Percentiles rank a stretch among this genome's conserved stretches.
phyloP scores from a whole-genome alignment of 345 rosid genomes.

The Camelina neglecta region DNA sequence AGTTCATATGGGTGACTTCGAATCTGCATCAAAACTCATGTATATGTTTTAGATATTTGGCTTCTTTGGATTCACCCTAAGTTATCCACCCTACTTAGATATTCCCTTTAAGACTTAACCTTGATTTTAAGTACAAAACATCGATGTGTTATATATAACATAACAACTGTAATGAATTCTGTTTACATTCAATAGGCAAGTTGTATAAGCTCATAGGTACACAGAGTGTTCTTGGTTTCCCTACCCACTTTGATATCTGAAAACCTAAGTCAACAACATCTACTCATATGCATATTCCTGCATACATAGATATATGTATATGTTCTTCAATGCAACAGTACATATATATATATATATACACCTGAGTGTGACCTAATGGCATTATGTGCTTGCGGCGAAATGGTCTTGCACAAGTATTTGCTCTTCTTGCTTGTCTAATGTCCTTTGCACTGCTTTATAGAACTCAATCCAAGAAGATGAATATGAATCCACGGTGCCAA shows the following conservation, averaged over 20 bases:
- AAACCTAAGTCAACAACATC: conserved; percentile 31
- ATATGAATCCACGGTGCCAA: conserved; percentile 56
- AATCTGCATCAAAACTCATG: not conserved
- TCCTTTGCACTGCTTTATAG: conserved; percentile 64
- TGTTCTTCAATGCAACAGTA: conserved; percentile 34
- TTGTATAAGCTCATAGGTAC: conserved; percentile 37
- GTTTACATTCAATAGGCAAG: conserved; percentile 30
- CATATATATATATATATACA: conserved; percentile 31
- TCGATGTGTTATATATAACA: not conserved
- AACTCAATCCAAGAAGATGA: conserved; percentile 79
- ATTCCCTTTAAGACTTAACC: not conserved
- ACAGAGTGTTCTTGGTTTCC: conserved; percentile 25
- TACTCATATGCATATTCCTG: conserved; percentile 27
- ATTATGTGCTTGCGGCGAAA: conserved; percentile 66
- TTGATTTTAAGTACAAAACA: not conserved
- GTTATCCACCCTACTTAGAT: not conserved
- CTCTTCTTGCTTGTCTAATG: conserved; percentile 56
- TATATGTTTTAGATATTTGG: not conserved
- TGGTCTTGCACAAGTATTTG: conserved; percentile 53
- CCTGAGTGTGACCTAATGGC: conserved; percentile 20
- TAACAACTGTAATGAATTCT: not conserved
- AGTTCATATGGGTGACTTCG: not conserved
- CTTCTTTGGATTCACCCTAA: not conserved
- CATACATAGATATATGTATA: conserved; percentile 14
- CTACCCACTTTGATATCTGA: conserved; percentile 18